Conservation (phyloP, 805 yeast species). For the Pichia ethanolica region DNA sequence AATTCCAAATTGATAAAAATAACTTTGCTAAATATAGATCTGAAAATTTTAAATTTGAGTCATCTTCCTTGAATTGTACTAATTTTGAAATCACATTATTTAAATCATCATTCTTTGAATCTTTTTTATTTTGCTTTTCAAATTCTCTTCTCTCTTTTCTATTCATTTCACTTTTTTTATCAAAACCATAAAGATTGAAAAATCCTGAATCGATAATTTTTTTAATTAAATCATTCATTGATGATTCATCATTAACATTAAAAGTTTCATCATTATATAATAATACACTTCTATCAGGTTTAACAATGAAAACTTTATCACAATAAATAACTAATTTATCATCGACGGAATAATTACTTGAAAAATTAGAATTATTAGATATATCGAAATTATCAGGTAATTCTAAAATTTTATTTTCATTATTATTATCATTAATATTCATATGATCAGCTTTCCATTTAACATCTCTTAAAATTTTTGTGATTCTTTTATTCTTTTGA, state of each 20-base stretch:
- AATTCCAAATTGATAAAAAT: background rate
- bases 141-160: constrained; percentile 12
- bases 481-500: constrained; percentile 13
- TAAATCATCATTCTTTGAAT: background rate
- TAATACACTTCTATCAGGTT: constrained; percentile 13
- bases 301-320: constrained; percentile 16
- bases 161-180: constrained; percentile 7
- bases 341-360: constrained; percentile 6
- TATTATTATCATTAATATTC: background rate
- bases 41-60: constrained; percentile 1
- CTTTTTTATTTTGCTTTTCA: background rate
- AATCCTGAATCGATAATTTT: constrained; percentile 10
- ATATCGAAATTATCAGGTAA: constrained; percentile 9
- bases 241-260: constrained; percentile 5
- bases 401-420: constrained; percentile 9
- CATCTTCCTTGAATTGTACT: constrained; percentile 7
- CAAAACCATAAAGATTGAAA: constrained; percentile 11
- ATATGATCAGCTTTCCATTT: constrained; percentile 14
- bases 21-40: constrained; percentile 3
- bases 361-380: background rate
- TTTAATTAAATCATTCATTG: constrained; percentile 8
- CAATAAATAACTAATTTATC: constrained; percentile 14
- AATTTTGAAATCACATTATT: constrained; percentile 4
- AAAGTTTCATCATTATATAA: constrained; percentile 7
- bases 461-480: constrained; percentile 13